Evolutionary conservation across 768 basidiomycete species (phyloP), one percentile per base, ranked within the genome.

Genomic region (Cyclocybe cylindracea): DNA sequence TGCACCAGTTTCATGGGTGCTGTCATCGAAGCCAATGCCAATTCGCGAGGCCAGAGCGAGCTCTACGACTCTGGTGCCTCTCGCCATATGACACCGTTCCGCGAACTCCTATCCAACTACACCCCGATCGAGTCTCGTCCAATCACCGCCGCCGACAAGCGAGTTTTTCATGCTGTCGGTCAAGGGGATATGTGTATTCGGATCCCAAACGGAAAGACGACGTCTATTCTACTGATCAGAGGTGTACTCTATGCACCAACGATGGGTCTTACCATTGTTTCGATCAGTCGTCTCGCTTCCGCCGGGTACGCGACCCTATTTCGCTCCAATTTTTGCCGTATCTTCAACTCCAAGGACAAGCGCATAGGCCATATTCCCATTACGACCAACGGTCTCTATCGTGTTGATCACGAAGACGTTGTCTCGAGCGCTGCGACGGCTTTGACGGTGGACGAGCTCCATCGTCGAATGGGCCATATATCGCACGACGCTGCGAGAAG

Each of bases 1-100:
- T n/a, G n/a, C n/a, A n/a, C n/a, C n/a, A n/a, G n/a, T n/a, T n/a
- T n/a, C n/a, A n/a, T n/a, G n/a, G n/a, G n/a, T n/a, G n/a, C n/a
- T n/a, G n/a, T n/a, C n/a, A n/a, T n/a, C n/a, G n/a, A n/a, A n/a
- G n/a, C n/a, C n/a, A n/a, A n/a, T n/a, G n/a, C n/a, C n/a, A n/a
- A n/a, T 13, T 6, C 19, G 11, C 4, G 34, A 43, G 6, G 44
- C 46, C 14, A 66, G 8, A 65, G 46, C 9, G 63, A 69, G 24
- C 57, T 70, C 10, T 67, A 69, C 48, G 69, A 76, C 61, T 72
- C 70, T n/a, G 73, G 74, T 2, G 67, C 71, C 16, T 62, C 64
- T 1, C 61, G 57, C 29, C 73, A 74, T 46, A 69, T 75, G 66
- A 66, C 69, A 1, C 72, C 67, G 0, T 66, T 64, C 48, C 50